These are phyloP conservation scores for Nakazawaea ishiwadae DNA, from an alignment of 805 yeast species.

Conservation along the genomic window DNA sequence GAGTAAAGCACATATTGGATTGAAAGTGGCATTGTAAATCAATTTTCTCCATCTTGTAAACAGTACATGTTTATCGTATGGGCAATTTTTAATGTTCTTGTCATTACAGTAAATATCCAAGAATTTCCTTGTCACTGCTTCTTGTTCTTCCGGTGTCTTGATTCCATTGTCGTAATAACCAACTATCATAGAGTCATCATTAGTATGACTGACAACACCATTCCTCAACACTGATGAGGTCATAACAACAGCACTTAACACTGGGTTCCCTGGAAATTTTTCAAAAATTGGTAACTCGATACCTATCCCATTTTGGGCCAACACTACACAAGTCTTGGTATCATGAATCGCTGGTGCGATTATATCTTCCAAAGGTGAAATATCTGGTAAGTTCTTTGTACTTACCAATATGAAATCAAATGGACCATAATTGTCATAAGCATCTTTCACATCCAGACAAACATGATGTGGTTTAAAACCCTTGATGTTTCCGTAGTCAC, in stretches of 20 bases:
- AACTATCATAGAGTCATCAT: slow-evolving; percentile 24
- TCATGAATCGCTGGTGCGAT: slow-evolving; percentile 29
- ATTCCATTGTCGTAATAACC: slow-evolving; percentile 29
- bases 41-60: slow-evolving; percentile 36
- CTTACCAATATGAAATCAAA: slow-evolving; percentile 55
- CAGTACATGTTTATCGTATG: slow-evolving; percentile 25
- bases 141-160: slow-evolving; percentile 9
- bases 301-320: slow-evolving; percentile 35
- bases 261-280: slow-evolving; percentile 25
- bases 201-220: slow-evolving; percentile 23
- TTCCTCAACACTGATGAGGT: slow-evolving; percentile 24
- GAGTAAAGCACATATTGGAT: slow-evolving; percentile 33
- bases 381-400: slow-evolving; percentile 64
- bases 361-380: slow-evolving; percentile 42
- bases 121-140: slow-evolving; percentile 19
- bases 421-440: slow-evolving; percentile 31
- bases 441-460: slow-evolving; percentile 39
- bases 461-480: slow-evolving; percentile 48
- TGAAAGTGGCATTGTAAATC: slow-evolving; percentile 38
- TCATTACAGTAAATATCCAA: slow-evolving; percentile 18
- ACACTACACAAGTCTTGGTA: slow-evolving; percentile 21
- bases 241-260: slow-evolving; percentile 31
- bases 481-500: slow-evolving; percentile 52
- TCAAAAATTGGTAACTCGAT: slow-evolving; percentile 29
- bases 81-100: slow-evolving; percentile 15